Conservation (phyloP, 345 rosid species). For the Murraya paniculata region DNA sequence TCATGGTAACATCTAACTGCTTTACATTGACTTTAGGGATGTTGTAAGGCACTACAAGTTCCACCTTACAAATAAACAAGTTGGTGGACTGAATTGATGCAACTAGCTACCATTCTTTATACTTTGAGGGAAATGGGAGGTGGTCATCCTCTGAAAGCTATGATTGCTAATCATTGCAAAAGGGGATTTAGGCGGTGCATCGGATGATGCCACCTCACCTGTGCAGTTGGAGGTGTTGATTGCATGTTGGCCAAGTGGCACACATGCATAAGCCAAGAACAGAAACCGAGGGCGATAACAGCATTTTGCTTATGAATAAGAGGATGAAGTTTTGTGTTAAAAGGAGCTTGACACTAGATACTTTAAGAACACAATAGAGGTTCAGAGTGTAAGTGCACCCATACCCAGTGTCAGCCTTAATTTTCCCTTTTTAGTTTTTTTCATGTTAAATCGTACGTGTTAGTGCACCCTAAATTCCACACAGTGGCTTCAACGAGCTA, state of each 20-base stretch:
- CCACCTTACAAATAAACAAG: not conserved
- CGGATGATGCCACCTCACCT: not conserved
- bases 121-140: not conserved
- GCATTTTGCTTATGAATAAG: not conserved
- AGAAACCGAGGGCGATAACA: not conserved
- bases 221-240: not conserved
- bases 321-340: not conserved
- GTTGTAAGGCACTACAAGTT: not conserved
- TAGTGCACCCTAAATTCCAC: not conserved
- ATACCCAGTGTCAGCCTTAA: not conserved
- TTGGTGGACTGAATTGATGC: not conserved
- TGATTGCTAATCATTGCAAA: not conserved
- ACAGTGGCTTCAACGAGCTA: not conserved
- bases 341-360: not conserved
- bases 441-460: not conserved
- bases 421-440: not conserved
- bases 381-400: too few species aligned
- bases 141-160: not conserved
- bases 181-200: not conserved
- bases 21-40: not conserved
- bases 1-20: not conserved
- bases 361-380: not conserved
- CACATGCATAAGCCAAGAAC: not conserved
- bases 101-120: not conserved
- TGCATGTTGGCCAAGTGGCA: not conserved